Percentiles rank a stretch among this genome's conserved stretches.
phyloP scores from a whole-genome alignment of 1,284 basidiomycete genomes.

The Rhodotorula sp. region DNA sequence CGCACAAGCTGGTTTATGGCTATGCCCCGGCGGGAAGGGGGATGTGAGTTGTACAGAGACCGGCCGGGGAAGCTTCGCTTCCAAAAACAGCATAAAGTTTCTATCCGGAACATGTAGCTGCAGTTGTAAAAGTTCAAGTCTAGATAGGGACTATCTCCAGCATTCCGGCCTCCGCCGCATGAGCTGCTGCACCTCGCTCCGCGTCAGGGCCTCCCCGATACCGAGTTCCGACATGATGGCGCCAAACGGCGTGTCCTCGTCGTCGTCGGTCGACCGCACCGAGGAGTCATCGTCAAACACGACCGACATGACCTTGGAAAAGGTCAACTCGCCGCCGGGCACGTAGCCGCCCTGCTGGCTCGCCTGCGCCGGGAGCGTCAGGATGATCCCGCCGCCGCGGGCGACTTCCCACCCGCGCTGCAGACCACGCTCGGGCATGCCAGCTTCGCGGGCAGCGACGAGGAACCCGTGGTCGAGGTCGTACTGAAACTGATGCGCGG shows the following conservation, averaged over 20 bases:
- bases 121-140: no score
- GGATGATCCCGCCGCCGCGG: conserved; percentile 32
- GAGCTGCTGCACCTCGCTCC: conserved; percentile 39
- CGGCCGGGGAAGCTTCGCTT: no score
- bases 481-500: conserved; percentile 38
- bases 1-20: no score
- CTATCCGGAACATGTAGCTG: no score
- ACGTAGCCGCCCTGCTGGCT: conserved; percentile 18
- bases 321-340: conserved; percentile 27
- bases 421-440: conserved; percentile 29
- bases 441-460: conserved; percentile 39
- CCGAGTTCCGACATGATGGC: conserved; percentile 42
- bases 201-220: conserved; percentile 37
- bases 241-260: conserved; percentile 32
- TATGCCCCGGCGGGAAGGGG: no score
- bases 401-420: conserved; percentile 40
- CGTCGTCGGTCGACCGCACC: conserved; percentile 7
- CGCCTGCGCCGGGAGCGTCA: conserved; percentile 39
- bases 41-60: no score
- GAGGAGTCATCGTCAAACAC: conserved; percentile 38
- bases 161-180: conserved; percentile 43
- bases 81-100: no score
- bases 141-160: conserved; percentile 33
- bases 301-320: conserved; percentile 42
- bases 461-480: conserved; percentile 44